Evolutionary conservation across 2,329 filamentous ascomycete genomes (phyloP).

Genomic region (Xylariaceae sp.): DNA sequence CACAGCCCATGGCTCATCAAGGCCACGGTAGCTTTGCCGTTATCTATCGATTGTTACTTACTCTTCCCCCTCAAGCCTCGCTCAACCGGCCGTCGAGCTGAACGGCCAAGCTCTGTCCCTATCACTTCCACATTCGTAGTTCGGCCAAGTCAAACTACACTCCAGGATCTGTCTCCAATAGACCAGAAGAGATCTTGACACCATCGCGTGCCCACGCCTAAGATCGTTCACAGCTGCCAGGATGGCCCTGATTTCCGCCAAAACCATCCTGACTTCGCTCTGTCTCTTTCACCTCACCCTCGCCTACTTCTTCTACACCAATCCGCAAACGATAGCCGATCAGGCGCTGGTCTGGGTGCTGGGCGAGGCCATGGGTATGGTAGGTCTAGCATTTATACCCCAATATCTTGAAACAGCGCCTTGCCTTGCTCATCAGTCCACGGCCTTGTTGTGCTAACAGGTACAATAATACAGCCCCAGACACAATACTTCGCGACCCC

Average conservation of each 20-base stretch:
- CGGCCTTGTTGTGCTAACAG: too few relatives aligned
- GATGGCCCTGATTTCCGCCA: conserved; percentile 84
- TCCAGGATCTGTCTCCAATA: too few relatives aligned
- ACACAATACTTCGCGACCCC: conserved; percentile 71
- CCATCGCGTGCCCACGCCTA: background rate
- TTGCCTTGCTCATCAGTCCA: background rate
- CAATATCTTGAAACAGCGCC: too few relatives aligned
- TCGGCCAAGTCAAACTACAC: background rate
- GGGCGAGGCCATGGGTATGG: conserved; percentile 83
- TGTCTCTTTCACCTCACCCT: conserved; percentile 85
- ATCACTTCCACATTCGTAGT: background rate
- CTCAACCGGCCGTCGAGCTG: too few relatives aligned
- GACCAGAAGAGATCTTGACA: background rate
- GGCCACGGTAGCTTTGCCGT: too few relatives aligned
- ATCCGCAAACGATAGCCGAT: conserved; percentile 73
- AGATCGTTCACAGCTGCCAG: conserved; percentile 28
- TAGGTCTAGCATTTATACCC: too few relatives aligned
- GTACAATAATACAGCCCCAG: conserved; percentile 56
- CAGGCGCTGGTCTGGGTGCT: conserved; percentile 82
- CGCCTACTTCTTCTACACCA: conserved; percentile 81
- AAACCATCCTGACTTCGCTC: conserved; percentile 79
- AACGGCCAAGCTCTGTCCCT: too few relatives aligned
- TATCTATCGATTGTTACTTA: too few relatives aligned
- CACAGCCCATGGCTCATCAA: conserved; percentile 4
- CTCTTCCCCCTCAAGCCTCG: too few relatives aligned